These are phyloP conservation scores for Macadamia integrifolia DNA, from an alignment of 164 flowering plant genomes.

Conservation along the genomic window DNA sequence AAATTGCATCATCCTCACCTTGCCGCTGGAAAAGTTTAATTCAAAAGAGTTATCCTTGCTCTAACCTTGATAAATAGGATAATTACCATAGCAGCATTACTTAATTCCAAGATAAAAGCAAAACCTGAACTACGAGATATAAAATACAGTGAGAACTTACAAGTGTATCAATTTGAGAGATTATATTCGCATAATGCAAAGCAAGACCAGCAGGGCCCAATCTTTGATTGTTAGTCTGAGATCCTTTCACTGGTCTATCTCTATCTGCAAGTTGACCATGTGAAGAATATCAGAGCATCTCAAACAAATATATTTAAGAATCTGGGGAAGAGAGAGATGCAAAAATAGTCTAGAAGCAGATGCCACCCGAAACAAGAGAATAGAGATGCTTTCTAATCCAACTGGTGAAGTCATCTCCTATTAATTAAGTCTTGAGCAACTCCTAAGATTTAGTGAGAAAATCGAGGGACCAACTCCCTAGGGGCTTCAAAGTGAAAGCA, in stretches of 20 bases:
- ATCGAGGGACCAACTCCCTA: too few species aligned
- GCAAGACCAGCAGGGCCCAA: constrained; percentile 91
- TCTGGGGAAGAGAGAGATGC: not conserved
- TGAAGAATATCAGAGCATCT: constrained; percentile 3
- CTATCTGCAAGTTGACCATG: constrained; percentile 42
- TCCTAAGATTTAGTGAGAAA: too few species aligned
- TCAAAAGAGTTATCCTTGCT: too few species aligned
- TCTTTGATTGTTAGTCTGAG: constrained; percentile 34
- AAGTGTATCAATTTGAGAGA: constrained; percentile 78
- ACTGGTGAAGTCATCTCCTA: not conserved
- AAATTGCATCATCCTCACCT: too few species aligned
- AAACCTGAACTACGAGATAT: not conserved
- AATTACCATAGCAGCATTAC: too few species aligned
- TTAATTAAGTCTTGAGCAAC: constrained; percentile 1
- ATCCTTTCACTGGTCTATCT: constrained; percentile 39
- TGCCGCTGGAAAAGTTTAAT: too few species aligned
- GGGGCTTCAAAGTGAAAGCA: too few species aligned
- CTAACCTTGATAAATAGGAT: too few species aligned
- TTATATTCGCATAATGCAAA: constrained; percentile 87
- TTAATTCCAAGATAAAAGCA: too few species aligned
- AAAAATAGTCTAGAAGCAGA: too few species aligned
- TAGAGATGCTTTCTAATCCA: not conserved
- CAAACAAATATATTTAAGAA: not conserved
- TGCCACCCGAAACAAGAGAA: not conserved
- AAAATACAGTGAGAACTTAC: constrained; percentile 39